Conservation (phyloP, 2,329 filamentous ascomycete species). For the Ascochyta pisi region DNA sequence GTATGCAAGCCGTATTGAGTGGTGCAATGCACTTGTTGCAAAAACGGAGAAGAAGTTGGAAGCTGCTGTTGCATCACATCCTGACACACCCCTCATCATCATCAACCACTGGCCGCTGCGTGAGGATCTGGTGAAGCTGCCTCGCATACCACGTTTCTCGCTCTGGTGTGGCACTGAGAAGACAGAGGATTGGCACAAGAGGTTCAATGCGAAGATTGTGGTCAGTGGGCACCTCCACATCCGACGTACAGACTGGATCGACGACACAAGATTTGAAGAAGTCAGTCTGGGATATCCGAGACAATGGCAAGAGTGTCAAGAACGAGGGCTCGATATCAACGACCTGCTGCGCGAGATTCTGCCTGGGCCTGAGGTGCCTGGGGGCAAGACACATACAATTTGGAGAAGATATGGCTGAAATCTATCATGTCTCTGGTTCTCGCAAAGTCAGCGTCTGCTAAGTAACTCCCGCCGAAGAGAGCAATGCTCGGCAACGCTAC, state of each 20-base stretch:
- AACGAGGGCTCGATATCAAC: constrained; percentile 54
- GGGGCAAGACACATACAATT: constrained; percentile 29
- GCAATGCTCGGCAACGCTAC: background rate
- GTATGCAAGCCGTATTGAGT: constrained; percentile 53
- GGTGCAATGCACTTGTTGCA: constrained; percentile 53
- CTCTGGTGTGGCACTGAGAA: constrained; percentile 58
- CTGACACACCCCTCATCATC: constrained; percentile 51
- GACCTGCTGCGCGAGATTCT: constrained; percentile 55
- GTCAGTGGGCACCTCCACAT: constrained; percentile 57
- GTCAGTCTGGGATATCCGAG: constrained; percentile 56
- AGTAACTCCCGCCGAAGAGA: no score
- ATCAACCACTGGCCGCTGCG: constrained; percentile 57
- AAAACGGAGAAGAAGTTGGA: constrained; percentile 52
- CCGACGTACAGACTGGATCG: constrained; percentile 56
- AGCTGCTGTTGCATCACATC: constrained; percentile 36
- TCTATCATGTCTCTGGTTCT: background rate
- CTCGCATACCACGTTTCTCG: constrained; percentile 52
- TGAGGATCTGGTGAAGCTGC: constrained; percentile 54
- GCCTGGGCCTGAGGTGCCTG: constrained; percentile 49
- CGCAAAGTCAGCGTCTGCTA: background rate
- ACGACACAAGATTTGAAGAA: constrained; percentile 56
- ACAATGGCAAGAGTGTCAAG: constrained; percentile 55
- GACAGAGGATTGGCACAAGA: constrained; percentile 56
- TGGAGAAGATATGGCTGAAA: constrained; percentile 41
- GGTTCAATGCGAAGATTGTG: constrained; percentile 56